A percentile compares a stretch with the other conserved stretches of the same genome.
Evolutionary conservation across 192 early-diverging fungal genomes (phyloP).

Genomic region (Entomortierella chlamydospora): DNA sequence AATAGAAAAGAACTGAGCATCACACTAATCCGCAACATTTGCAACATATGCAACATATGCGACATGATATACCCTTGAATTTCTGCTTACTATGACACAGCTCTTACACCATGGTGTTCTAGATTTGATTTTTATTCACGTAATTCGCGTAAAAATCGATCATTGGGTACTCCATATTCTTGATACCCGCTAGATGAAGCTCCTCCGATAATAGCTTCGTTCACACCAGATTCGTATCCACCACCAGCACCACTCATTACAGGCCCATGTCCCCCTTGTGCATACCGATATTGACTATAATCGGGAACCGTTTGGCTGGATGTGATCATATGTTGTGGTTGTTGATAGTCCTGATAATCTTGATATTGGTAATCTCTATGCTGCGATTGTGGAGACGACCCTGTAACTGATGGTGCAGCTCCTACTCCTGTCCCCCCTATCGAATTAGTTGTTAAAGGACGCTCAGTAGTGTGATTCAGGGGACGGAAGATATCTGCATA

Average conservation of each 20-base stretch:
- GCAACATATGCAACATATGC: no score
- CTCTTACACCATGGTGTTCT: no score
- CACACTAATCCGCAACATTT: no score
- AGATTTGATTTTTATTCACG: conserved; percentile 13
- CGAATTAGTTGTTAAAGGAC: conserved; percentile 7
- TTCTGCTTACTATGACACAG: no score
- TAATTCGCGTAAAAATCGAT: conserved; percentile 37
- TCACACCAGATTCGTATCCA: conserved; percentile 1
- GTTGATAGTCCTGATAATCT: not conserved
- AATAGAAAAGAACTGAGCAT: no score
- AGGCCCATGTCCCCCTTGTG: not conserved
- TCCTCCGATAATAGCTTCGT: conserved; percentile 3
- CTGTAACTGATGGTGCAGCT: conserved; percentile 3
- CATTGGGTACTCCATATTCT: not conserved
- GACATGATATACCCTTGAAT: no score
- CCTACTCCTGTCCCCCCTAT: not conserved
- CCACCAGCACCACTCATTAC: not conserved
- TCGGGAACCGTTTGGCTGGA: conserved; percentile 25
- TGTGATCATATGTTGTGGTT: conserved; percentile 4
- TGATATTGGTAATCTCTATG: not conserved
- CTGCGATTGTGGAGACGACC: conserved; percentile 2
- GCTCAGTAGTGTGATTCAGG: conserved; percentile 4
- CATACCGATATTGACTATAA: conserved; percentile 25
- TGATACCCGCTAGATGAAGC: not conserved
- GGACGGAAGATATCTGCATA: conserved; percentile 44